Base-by-base conservation (phyloP, 2,329 filamentous ascomycete species). In the Septoria linicola region DNA sequence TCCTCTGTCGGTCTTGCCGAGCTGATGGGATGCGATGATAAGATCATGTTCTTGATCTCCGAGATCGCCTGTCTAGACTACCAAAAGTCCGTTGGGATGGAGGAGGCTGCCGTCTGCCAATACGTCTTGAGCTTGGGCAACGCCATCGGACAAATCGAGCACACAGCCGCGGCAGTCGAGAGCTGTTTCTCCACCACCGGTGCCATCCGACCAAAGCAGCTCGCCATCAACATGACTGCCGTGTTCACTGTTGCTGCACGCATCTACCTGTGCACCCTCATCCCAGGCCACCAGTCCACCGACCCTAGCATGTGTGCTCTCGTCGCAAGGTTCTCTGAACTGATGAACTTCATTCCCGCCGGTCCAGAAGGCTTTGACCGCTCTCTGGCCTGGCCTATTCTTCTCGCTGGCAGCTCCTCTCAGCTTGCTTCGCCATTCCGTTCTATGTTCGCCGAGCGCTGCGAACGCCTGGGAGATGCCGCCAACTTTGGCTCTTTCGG, bases 11-110 rank as follows among this genome's bases (percentile, higher is more conserved):
- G 93, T 8, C 80, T 99, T 31, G 84, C 87, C 46, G 90, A 95
- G 74, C 80, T 97, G 44, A 97, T 97, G 91, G 93, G 93, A 61
- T 97, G 93, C 70, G 92, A 97, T 59, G 93, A 99, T 72, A 84
- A 85, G 17, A 87, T 97, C 72, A 96, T 99, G 90, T 97, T 96
- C 71, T 79, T 97, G 63, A 95, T 99, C 68, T 95, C 90, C 1
- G 93, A 99, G 73, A 96, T 97, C 63, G 89, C 92, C 48, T 97
- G 93, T 71, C 83, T 99, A 46, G 93, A 97, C 70, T 87, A 88
- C 3, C 81, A 96, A 58, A 95, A 93, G 77, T 75, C 78, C 32
- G 83, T 87, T 54, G 88, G 87, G 62, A 89, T 93, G 62, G 88
- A 95, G 61, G 85, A 93, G 65, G 84, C 93, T 59, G 82, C 84